Base-by-base conservation (phyloP, 1,284 basidiomycete species). In the Inonotus obliquus region DNA sequence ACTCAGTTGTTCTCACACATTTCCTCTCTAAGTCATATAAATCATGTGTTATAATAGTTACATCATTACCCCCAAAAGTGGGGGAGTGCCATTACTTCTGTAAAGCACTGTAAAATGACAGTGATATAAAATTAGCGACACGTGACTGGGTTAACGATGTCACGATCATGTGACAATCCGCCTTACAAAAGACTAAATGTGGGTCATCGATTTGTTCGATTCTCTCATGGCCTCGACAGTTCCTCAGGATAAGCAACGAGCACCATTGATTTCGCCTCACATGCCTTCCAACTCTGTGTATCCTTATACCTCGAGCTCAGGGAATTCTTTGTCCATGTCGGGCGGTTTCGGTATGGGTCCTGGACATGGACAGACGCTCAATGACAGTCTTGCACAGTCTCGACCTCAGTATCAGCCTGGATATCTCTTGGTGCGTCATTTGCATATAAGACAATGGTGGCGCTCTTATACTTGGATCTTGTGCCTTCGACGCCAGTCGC, bases 351-450 rank as follows among this genome's bases (percentile, higher is more conserved):
- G 51, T n/a, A 14, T 32, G 17, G 51, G 27, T 19, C 51, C 25
- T 52, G 49, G 61, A 21, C 57, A 59, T 10, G 61, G 61, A 21
- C 56, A 62, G 37, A 6, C 67, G 13, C 49, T 69, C 38, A 69
- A 64, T 14, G 87, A 90, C 63, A 78, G 82, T 32, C 77, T 90
- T 57, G 78, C 82, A 1, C 86, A 88, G 72, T 84, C 86, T 2
- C 78, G 86, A 64, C 83, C 83, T 55, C 86, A 87, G 66, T 91
- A 91, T 70, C 88, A 90, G 66, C 77, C 86, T 47, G 88, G 88
- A 2, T 91, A 90, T 72, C 77, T 90, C 57, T 81, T 91, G 83
- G 88, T 89, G 54, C 32, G 75, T 65, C 19, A 4, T 53, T 71
- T 73, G 38, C 44, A 25, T 56, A 55, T 62, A 7, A n/a, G 19